Evolutionary conservation across 768 basidiomycete species (phyloP), one percentile per base, ranked within the genome.

Genomic region (Rhizopogon vulgaris): DNA sequence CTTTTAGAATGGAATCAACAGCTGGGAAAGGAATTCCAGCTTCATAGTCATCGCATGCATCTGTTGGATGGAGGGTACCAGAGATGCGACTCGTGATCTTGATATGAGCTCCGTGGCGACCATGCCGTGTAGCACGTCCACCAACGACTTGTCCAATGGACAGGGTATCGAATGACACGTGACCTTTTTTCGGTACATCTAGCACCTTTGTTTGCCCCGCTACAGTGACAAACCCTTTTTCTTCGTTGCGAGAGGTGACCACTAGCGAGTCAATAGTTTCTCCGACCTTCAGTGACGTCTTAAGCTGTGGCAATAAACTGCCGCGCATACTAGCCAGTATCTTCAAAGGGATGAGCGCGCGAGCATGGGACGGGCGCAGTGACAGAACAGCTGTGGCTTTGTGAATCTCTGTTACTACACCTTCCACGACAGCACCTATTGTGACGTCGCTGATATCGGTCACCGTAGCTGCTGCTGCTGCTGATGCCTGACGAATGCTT

Each of bases 231-330:
- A 97, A 78, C 8, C 84, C 82, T 60, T 90, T 91, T 59, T 90
- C 91, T 7, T 82, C 76, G 63, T 90, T 93, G 57, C 90, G 87
- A 8, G 90, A 87, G 22, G 94, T 87, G n/a, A 98, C 89, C 6
- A 90, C 82, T 17, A 99, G 75, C 45, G 89, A 86, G 10, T 83
- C 74, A 27, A 97, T 66, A 41, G 73, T 74, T 41, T 90, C 87
- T 10, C 90, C 90, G 7, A 73, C 71, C 57, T 85, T 82, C 43
- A 97, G 69, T 7, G 71, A 66, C 3, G 71, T 68, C 24, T 81
- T 80, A 22, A 94, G 73, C 60, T 89, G 86, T 24, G 84, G 72
- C 15, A 86, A 70, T 1, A 84, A 74, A n/a, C 81, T 65, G 27
- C 72, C 75, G 34, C 88, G 82, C 57, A 86, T 82, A 57, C 90